Percentiles rank a stretch among this genome's conserved stretches.
Evolutionary conservation across 371 early-diverging fungal genomes (phyloP).

Genomic region (Umbelopsis sp.): DNA sequence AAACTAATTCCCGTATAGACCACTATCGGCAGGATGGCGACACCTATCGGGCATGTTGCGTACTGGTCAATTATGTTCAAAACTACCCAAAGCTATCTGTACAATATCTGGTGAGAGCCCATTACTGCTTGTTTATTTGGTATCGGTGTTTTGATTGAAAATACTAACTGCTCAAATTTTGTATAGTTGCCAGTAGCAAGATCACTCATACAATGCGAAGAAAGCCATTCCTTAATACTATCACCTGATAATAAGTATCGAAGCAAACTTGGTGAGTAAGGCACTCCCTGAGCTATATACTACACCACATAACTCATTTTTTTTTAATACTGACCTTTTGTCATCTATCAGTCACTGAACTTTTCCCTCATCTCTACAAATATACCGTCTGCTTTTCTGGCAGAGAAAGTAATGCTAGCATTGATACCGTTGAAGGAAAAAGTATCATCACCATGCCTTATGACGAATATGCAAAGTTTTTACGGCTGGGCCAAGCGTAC

Average conservation of each 20-base stretch:
- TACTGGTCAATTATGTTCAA: neutral
- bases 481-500: constrained; percentile 9
- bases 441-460: neutral
- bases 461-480: neutral
- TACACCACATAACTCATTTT: too few species aligned
- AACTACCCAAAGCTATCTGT: constrained; percentile 1
- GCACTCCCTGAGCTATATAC: too few species aligned
- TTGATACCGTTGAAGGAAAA: constrained; percentile 11
- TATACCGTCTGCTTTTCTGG: neutral
- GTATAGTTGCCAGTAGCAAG: neutral
- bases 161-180: neutral
- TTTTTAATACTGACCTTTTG: neutral
- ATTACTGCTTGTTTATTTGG: neutral
- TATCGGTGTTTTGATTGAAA: too few species aligned
- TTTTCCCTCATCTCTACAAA: constrained; percentile 7
- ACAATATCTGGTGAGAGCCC: neutral
- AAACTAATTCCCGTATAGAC: neutral
- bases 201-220: constrained; percentile 1
- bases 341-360: neutral
- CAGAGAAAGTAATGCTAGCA: neutral
- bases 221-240: neutral
- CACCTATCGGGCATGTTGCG: neutral
- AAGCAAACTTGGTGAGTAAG: neutral
- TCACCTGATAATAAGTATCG: constrained; percentile 17
- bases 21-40: constrained; percentile 14